These are phyloP conservation scores for Diaporthe aspalathi DNA, from an alignment of 2,329 filamentous ascomycete genomes.

Conservation along the genomic window DNA sequence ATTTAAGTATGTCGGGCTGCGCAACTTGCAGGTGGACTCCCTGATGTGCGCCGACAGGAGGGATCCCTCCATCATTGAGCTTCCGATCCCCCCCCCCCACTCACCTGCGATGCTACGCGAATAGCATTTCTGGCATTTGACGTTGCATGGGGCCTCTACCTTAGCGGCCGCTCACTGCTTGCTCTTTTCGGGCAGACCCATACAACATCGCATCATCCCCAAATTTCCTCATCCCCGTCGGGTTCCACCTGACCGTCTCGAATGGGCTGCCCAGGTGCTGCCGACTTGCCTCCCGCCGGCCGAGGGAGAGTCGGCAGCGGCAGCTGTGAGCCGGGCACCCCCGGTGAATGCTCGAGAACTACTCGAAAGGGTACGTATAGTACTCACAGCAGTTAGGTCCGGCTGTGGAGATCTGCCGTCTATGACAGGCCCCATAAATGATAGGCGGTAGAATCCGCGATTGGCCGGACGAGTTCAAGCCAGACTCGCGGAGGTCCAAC, in stretches of 20 bases:
- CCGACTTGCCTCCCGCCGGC: neutral
- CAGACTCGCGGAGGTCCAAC: neutral
- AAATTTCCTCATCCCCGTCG: conserved; percentile 16
- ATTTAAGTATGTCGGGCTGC: conserved; percentile 21
- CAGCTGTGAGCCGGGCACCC: conserved; percentile 7
- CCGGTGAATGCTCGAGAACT: neutral
- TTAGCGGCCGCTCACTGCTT: neutral
- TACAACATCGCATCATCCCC: conserved; percentile 9
- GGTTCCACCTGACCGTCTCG: neutral
- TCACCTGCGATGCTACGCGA: neutral
- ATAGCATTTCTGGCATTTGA: conserved; percentile 21
- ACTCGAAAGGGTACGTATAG: neutral
- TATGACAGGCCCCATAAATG: neutral
- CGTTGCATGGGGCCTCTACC: neutral
- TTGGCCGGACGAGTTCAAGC: neutral
- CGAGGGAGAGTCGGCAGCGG: neutral
- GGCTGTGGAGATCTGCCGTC: neutral
- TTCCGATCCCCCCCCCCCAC: neutral
- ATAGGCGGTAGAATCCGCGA: conserved; percentile 10
- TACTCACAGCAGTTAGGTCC: neutral
- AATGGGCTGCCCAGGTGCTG: conserved; percentile 12
- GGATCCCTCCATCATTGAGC: conserved; percentile 7
- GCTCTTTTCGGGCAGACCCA: conserved; percentile 23
- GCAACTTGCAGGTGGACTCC: neutral
- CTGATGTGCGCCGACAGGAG: neutral